These are phyloP conservation scores for Pleurotus cornucopiae DNA, from an alignment of 768 basidiomycete species.

Conservation along the genomic window DNA sequence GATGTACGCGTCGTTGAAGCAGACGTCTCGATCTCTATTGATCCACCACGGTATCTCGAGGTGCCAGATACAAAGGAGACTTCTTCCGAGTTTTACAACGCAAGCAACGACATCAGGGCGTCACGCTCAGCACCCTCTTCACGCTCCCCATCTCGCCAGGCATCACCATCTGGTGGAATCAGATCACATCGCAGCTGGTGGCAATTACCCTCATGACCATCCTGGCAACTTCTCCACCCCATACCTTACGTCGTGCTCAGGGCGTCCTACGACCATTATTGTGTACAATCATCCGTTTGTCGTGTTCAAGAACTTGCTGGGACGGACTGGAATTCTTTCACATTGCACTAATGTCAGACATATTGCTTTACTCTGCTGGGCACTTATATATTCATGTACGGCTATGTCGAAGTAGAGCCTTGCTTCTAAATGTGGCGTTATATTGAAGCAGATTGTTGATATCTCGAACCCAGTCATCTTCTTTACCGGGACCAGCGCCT, in stretches of 20 bases:
- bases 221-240: too few relatives aligned
- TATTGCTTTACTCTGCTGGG: too few relatives aligned
- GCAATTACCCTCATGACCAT: constrained; percentile 4
- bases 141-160: constrained; percentile 15
- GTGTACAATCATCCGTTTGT: too few relatives aligned
- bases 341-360: not conserved
- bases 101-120: not conserved
- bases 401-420: constrained; percentile 74
- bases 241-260: not conserved
- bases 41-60: constrained; percentile 41
- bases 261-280: not conserved
- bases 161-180: constrained; percentile 16
- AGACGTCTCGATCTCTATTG: constrained; percentile 14
- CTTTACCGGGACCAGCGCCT: constrained; percentile 74
- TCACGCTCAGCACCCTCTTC: constrained; percentile 22
- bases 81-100: constrained; percentile 11
- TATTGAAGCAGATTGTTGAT: constrained; percentile 94
- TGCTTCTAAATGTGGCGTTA: constrained; percentile 91
- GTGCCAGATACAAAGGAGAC: constrained; percentile 20
- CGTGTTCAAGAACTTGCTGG: not conserved
- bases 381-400: constrained; percentile 39
- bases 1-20: constrained; percentile 35
- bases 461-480: constrained; percentile 95
- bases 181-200: constrained; percentile 12
- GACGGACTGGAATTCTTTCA: too few relatives aligned